Base-by-base conservation (phyloP, 805 yeast species). In the Lachancea sp. region DNA sequence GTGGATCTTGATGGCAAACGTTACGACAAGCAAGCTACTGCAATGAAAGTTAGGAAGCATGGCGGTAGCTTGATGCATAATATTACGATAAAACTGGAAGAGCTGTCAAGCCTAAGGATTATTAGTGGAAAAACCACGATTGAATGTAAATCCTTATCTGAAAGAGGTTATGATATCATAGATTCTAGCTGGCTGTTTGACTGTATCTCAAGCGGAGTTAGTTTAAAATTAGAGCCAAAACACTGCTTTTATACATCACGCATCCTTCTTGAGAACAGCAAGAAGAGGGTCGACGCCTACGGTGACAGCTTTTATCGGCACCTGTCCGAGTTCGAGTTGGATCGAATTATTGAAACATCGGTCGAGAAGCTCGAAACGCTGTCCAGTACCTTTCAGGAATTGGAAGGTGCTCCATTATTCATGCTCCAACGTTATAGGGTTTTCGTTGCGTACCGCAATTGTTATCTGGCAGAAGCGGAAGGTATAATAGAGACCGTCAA, bases 141-240 rank as follows among this genome's bases (percentile, higher is more conserved):
- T 3, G 69, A 68, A 36, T 70, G 74, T 2, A 51, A 47, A 2
- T 58, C 59, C 1, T 44, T 74, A n/a, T 48, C 55, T 8, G 58
- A 64, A n/a, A 43, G 58, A 13, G 83, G 83, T 0, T 74, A 70
- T 49, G 84, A 80, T 51, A 66, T 90, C 0, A 54, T 87, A 6
- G 69, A 61, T 38, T 87, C 94, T 1, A 56, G 63, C 22, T 90
- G 96, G 95, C 56, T 86, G 5, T 34, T 40, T 23, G 39, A 40
- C 26, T 23, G 33, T n/a, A 36, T 56, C 3, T 18, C 34, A 8
- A 38, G 40, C 29, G 33, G 46, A 1, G 38, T 50, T 2, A 34
- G 77, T 2, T 58, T 85, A 0, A 70, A 69, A 2, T 48, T 83
- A 5, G 95, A 84, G 48, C 83, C 85, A 0, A 53, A 58, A 16